Evolutionary conservation across 2,329 filamentous ascomycete genomes (phyloP), one percentile per base, ranked within the genome.

Genomic region (Aspergillus piperis): DNA sequence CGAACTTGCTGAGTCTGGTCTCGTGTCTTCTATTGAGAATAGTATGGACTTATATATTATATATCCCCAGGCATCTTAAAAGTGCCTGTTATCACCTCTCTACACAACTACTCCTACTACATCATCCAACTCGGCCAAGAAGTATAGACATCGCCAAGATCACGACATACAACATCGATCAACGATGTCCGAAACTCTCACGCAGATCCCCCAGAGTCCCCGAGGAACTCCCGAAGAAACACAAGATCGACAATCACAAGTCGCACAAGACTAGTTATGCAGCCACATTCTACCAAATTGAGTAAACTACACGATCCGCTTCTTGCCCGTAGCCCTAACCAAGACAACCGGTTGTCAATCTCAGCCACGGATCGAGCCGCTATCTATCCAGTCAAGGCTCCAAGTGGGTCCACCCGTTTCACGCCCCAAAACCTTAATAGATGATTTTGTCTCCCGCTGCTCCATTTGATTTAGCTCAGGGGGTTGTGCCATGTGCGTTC

Each of bases 401-500:
- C 5, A 8, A 7, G 8, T 19, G 54, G 54, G 48, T 32, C 50
- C 47, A 41, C 53, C 41, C 41, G 41, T 44, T 30, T 51, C 23
- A 21, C 30, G 30, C 19, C 8, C 8, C 19, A 2, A 23, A 57
- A 56, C 58, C 54, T 41, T 32, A 53, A 41, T 44, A 50, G 30
- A 57, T 55, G 53, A 55, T 39, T 23, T 47, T 55, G 53, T 44
- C 41, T 55, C 41, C 42, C 53, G 47, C 5, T 36, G 32, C 53
- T 27, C 38, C 8, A 6, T 15, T 32, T 32, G 25, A 7, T 17
- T 11, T 44, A 8, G 52, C n/a, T 36, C 53, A 44, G 41, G 53
- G 38, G 25, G 13, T 17, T 47, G 25, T 25, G 53, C 25, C 38
- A n/a, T 17, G 23, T 32, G 41, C 30, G 25, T 47, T 23, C 52